Percentiles rank a stretch among this genome's conserved stretches.
Evolutionary conservation across 2,329 filamentous ascomycete genomes (phyloP).

Genomic region (Paramyrothecium sp.): DNA sequence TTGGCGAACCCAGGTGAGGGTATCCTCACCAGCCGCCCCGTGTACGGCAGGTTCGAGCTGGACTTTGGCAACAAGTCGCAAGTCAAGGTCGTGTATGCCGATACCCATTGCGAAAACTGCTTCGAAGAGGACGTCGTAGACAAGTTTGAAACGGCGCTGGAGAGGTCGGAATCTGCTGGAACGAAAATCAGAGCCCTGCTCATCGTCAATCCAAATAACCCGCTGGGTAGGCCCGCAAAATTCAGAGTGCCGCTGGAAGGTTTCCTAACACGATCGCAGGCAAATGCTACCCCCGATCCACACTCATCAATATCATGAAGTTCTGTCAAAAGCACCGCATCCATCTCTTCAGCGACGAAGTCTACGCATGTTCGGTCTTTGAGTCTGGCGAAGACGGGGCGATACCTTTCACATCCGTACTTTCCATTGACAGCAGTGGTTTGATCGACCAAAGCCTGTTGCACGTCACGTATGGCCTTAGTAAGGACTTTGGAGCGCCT

Average conservation of each 20-base stretch:
- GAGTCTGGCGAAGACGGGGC: constrained; percentile 26
- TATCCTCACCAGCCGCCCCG: constrained; percentile 36
- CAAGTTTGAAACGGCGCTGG: constrained; percentile 42
- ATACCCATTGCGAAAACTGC: constrained; percentile 37
- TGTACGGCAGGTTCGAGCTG: constrained; percentile 48
- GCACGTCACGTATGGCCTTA: constrained; percentile 47
- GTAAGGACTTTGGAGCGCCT: constrained; percentile 51
- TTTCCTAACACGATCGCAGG: constrained; percentile 15
- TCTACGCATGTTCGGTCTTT: constrained; percentile 54
- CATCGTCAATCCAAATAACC: constrained; percentile 54
- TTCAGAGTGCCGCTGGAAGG: background rate
- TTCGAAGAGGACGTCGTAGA: constrained; percentile 42
- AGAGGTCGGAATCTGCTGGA: constrained; percentile 30
- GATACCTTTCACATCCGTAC: constrained; percentile 43
- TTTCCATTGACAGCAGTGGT: constrained; percentile 40
- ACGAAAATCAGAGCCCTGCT: constrained; percentile 43
- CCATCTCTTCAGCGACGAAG: constrained; percentile 57
- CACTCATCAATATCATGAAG: constrained; percentile 40
- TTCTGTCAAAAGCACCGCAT: constrained; percentile 49
- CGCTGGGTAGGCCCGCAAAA: constrained; percentile 35
- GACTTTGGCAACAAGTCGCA: constrained; percentile 44
- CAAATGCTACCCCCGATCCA: constrained; percentile 41
- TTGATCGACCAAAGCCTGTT: constrained; percentile 47
- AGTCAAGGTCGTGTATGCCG: constrained; percentile 42
- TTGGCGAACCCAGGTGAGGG: constrained; percentile 35